These are phyloP conservation scores for Apiotrichum veenhuisii DNA, from an alignment of 1,284 basidiomycete species.

Conservation along the genomic window DNA sequence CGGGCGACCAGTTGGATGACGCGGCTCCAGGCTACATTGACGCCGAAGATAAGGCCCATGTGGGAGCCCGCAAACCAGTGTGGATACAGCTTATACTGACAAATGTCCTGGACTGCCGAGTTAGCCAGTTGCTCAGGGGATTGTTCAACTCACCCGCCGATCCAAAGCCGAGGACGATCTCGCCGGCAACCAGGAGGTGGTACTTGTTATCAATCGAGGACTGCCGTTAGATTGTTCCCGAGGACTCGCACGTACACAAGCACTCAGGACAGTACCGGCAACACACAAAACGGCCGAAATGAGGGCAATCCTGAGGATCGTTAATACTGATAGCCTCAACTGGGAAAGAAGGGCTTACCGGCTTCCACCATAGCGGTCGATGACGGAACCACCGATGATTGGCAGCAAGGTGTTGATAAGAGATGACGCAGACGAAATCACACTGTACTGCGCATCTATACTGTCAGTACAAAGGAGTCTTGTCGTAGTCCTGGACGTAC, in stretches of 20 bases:
- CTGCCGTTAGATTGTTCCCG: neutral
- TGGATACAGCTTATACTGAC: conserved; percentile 40
- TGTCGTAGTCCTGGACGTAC: conserved; percentile 15
- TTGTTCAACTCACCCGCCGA: conserved; percentile 13
- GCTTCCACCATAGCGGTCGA: conserved; percentile 48
- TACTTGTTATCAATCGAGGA: conserved; percentile 28
- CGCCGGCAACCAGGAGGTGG: conserved; percentile 32
- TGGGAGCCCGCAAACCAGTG: conserved; percentile 40
- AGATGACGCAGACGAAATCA: conserved; percentile 43
- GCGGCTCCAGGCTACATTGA: conserved; percentile 39
- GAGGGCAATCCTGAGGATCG: neutral
- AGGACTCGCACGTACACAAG: neutral
- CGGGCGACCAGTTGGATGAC: conserved; percentile 33
- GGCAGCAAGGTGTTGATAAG: conserved; percentile 50
- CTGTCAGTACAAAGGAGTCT: neutral
- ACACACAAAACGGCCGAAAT: conserved; percentile 4
- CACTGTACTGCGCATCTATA: conserved; percentile 47
- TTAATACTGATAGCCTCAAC: neutral
- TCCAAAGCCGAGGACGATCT: conserved; percentile 36
- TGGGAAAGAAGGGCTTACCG: conserved; percentile 26
- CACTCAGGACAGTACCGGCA: conserved; percentile 2
- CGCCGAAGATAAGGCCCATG: conserved; percentile 34
- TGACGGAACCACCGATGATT: conserved; percentile 49
- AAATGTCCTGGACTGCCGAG: conserved; percentile 15
- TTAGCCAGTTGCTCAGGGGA: conserved; percentile 20